Percentiles rank a stretch among this genome's conserved stretches.
phyloP scores from a whole-genome alignment of 1,284 basidiomycete species.

The Ganoderma lingzhi region DNA sequence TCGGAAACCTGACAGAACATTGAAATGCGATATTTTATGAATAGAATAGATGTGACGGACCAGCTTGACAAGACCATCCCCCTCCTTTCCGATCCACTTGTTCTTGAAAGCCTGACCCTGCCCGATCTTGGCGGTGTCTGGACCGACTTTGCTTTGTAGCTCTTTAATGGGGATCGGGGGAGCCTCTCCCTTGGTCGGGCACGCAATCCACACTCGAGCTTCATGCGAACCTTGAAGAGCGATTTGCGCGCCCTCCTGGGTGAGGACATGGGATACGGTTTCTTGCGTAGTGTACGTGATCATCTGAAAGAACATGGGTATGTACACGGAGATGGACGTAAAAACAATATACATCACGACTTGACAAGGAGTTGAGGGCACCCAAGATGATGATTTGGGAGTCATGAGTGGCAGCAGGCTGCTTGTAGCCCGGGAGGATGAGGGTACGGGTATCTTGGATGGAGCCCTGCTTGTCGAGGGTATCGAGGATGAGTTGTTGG shows the following conservation, averaged over 20 bases:
- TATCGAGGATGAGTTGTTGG: conserved; percentile 82
- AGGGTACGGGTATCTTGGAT: conserved; percentile 84
- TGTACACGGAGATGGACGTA: neutral
- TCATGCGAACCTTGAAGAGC: conserved; percentile 90
- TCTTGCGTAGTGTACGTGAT: conserved; percentile 85
- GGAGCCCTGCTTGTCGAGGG: conserved; percentile 63
- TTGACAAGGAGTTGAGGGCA: conserved; percentile 87
- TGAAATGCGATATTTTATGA: conserved; percentile 15
- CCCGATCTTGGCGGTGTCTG: conserved; percentile 88
- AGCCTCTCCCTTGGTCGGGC: conserved; percentile 77
- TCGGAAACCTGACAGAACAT: conserved; percentile 54
- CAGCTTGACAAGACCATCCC: conserved; percentile 85
- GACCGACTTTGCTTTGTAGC: conserved; percentile 80
- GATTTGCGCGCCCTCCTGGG: conserved; percentile 85
- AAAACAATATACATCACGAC: conserved; percentile 77
- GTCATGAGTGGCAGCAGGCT: conserved; percentile 69
- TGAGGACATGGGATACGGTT: conserved; percentile 75
- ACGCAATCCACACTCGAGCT: conserved; percentile 89
- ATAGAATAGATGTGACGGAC: conserved; percentile 55
- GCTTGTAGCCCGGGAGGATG: conserved; percentile 68
- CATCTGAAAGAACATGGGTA: conserved; percentile 66
- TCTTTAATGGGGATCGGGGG: conserved; percentile 70
- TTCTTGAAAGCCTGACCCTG: conserved; percentile 98
- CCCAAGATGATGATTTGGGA: conserved; percentile 86
- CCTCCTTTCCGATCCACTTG: conserved; percentile 96